Percentiles rank a stretch among this genome's conserved stretches.
phyloP scores from a whole-genome alignment of 2,329 filamentous ascomycete genomes.

The Colletotrichum godetiae region DNA sequence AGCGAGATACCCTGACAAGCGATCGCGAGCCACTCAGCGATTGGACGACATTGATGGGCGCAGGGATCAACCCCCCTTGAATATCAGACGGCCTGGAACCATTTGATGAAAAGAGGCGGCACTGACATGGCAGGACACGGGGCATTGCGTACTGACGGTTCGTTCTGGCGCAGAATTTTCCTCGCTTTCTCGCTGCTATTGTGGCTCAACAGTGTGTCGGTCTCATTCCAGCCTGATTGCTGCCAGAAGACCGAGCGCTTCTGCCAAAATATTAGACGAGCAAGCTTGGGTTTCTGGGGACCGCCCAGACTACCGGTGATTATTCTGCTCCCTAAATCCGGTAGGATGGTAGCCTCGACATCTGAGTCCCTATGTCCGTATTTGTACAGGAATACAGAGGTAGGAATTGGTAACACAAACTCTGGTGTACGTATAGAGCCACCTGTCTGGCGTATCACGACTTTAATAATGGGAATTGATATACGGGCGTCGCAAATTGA shows the following conservation, averaged over 20 bases:
- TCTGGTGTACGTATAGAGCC: background rate
- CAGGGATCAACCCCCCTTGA: background rate
- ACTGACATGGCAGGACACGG: constrained; percentile 5
- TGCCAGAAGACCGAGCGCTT: background rate
- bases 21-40: constrained; percentile 10
- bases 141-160: background rate
- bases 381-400: background rate
- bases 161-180: background rate
- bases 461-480: background rate
- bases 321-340: background rate
- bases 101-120: constrained; percentile 6
- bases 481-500: no score
- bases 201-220: background rate
- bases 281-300: background rate
- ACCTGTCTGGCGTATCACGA: background rate
- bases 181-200: constrained; percentile 1
- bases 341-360: background rate
- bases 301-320: background rate
- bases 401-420: no score
- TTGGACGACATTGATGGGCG: constrained; percentile 2
- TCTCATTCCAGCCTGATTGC: background rate
- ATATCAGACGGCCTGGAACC: constrained; percentile 7
- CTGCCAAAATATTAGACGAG: background rate
- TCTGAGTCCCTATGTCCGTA: background rate
- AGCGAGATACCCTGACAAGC: constrained; percentile 18